phyloP scores from a whole-genome alignment of 2,329 filamentous ascomycete genomes.

The Pseudogymnoascus pannorum region DNA sequence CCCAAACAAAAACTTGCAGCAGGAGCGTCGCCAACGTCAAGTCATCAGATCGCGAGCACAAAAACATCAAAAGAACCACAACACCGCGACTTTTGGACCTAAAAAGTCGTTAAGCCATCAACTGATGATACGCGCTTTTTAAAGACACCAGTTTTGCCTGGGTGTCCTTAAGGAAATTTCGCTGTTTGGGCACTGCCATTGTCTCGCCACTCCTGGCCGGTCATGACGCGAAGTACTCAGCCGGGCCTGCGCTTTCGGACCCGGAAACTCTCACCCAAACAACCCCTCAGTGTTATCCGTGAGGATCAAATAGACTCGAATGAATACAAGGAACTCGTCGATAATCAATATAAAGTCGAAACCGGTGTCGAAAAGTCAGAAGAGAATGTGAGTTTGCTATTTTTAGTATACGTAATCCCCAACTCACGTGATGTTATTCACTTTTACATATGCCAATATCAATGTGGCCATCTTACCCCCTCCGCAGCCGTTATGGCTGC shows the following conservation, averaged over 20 bases:
- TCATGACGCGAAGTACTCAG: conserved; percentile 11
- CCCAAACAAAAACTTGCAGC: conserved; percentile 11
- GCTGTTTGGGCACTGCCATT: conserved; percentile 1
- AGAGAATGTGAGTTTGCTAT: conserved; percentile 72
- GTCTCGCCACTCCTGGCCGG: neutral
- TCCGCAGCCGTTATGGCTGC: neutral
- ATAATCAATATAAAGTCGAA: conserved; percentile 77
- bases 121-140: conserved; percentile 21
- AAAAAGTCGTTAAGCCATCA: conserved; percentile 18
- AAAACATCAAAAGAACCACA: conserved; percentile 18
- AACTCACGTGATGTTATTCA: conserved; percentile 19
- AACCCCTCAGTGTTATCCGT: conserved; percentile 51
- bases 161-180: conserved; percentile 12
- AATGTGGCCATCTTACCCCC: conserved; percentile 1
- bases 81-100: conserved; percentile 18
- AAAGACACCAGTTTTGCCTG: conserved; percentile 14
- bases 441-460: neutral
- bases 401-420: conserved; percentile 15
- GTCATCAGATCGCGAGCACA: conserved; percentile 11
- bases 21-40: conserved; percentile 12
- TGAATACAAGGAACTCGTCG: conserved; percentile 70
- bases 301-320: conserved; percentile 84
- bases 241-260: conserved; percentile 11
- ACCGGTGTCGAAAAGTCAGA: conserved; percentile 96
- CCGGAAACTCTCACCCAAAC: conserved; percentile 26